These are phyloP conservation scores for Rhizodiscina lignyota DNA, from an alignment of 495 filamentous ascomycete species.

Conservation along the genomic window DNA sequence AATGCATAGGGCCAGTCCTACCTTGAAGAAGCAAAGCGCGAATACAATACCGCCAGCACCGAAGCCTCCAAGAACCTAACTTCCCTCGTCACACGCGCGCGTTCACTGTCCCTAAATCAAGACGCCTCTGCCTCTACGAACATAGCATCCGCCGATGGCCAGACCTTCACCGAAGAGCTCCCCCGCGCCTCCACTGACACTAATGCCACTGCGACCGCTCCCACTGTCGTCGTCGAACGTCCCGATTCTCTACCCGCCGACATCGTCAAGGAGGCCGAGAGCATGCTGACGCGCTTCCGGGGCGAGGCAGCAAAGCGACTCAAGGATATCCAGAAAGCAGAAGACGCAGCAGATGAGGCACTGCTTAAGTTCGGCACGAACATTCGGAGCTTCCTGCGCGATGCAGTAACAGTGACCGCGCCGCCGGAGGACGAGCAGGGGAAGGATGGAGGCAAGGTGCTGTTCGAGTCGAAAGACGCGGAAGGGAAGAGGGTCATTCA, in stretches of 20 bases:
- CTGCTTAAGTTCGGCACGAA: constrained; percentile 85
- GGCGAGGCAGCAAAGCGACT: constrained; percentile 68
- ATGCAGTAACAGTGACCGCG: constrained; percentile 78
- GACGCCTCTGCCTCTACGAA: background rate
- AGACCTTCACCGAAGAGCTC: background rate
- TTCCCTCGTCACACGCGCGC: constrained; percentile 8
- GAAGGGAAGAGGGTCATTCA: constrained; percentile 84
- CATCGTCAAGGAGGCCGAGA: constrained; percentile 44
- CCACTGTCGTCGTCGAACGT: constrained; percentile 8
- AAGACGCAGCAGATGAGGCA: constrained; percentile 96
- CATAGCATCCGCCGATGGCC: background rate
- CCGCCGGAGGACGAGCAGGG: constrained; percentile 27
- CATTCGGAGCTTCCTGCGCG: constrained; percentile 75
- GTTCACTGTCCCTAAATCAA: constrained; percentile 9
- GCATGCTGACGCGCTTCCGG: constrained; percentile 69
- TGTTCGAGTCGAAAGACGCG: constrained; percentile 85
- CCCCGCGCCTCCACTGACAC: constrained; percentile 1
- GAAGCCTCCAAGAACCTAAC: constrained; percentile 69
- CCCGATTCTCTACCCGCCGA: constrained; percentile 33
- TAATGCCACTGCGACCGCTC: background rate
- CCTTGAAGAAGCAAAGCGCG: constrained; percentile 68
- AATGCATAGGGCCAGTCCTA: constrained; percentile 56
- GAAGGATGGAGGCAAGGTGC: constrained; percentile 22
- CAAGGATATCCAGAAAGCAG: constrained; percentile 82
- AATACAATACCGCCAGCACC: constrained; percentile 59